phyloP scores from a whole-genome alignment of 2,329 filamentous ascomycete genomes.

The Xylogone sp. region DNA sequence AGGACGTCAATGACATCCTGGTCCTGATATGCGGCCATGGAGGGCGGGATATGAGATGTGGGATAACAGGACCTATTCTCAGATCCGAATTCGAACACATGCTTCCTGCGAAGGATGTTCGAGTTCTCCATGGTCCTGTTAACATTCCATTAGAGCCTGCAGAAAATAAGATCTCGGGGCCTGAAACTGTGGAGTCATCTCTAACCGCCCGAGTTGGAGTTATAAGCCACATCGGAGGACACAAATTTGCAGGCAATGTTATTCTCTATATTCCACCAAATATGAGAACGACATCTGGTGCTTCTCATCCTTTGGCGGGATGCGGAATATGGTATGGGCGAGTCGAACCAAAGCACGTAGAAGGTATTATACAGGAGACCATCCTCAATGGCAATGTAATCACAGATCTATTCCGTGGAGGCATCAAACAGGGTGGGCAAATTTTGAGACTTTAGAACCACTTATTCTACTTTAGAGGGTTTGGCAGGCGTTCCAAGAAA shows the following conservation, averaged over 20 bases:
- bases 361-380: constrained; percentile 72
- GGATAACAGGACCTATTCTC: constrained; percentile 72
- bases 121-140: constrained; percentile 44
- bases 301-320: constrained; percentile 58
- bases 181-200: constrained; percentile 25
- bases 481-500: background rate
- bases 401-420: constrained; percentile 68
- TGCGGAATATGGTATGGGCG: constrained; percentile 80
- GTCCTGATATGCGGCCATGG: constrained; percentile 88
- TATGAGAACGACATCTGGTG: constrained; percentile 34
- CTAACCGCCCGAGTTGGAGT: constrained; percentile 58
- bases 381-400: constrained; percentile 64
- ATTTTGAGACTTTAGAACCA: constrained; percentile 35
- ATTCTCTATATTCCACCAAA: constrained; percentile 72
- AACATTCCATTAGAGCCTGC: constrained; percentile 4
- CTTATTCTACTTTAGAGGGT: background rate
- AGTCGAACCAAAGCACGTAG: constrained; percentile 70
- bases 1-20: constrained; percentile 62
- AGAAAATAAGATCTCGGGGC: constrained; percentile 20
- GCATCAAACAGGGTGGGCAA: constrained; percentile 52
- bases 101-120: constrained; percentile 45
- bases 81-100: constrained; percentile 64
- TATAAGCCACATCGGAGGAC: constrained; percentile 78
- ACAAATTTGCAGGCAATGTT: constrained; percentile 83
- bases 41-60: constrained; percentile 77